A percentile compares a stretch with the other conserved stretches of the same genome.
phyloP scores from a whole-genome alignment of 805 yeast species.

The Wickerhamiella siamensis region DNA sequence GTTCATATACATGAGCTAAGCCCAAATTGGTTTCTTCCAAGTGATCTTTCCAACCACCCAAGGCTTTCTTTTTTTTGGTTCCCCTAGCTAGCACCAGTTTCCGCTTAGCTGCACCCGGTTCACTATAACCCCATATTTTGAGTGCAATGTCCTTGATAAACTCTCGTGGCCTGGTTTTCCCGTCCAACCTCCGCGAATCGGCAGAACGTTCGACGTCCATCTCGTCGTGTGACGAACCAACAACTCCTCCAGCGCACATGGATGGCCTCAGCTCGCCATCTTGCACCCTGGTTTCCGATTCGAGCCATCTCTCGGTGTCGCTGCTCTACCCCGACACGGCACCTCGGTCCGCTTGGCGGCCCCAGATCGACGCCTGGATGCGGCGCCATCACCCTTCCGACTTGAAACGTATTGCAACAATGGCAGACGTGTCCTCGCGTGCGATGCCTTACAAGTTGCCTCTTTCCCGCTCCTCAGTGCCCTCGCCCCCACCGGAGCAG shows the following conservation, averaged over 20 bases:
- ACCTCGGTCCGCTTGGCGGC: constrained; percentile 26
- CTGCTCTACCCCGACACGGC: constrained; percentile 28
- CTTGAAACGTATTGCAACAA: constrained; percentile 14
- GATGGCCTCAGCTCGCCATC: neutral
- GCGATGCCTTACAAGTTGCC: neutral
- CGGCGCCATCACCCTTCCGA: constrained; percentile 22
- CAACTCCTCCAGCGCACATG: constrained; percentile 2
- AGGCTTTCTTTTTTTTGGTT: too few relatives aligned
- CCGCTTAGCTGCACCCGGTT: too few relatives aligned
- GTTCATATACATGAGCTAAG: neutral
- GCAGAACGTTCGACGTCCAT: constrained; percentile 4
- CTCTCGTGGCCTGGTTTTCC: constrained; percentile 1
- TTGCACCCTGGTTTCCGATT: neutral
- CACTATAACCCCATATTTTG: too few relatives aligned
- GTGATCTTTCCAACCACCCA: too few relatives aligned
- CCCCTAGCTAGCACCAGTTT: too few relatives aligned
- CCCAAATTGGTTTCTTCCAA: too few relatives aligned
- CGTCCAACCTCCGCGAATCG: constrained; percentile 5
- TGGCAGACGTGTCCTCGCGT: neutral
- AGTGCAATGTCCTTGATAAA: neutral
- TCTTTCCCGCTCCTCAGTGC: neutral
- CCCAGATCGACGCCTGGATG: constrained; percentile 27
- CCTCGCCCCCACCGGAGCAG: neutral
- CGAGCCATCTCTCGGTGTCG: constrained; percentile 11
- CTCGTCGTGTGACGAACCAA: neutral